A percentile compares a stretch with the other conserved stretches of the same genome.
Conservation (phyloP, 768 basidiomycete species). For the Suillus placidus region DNA sequence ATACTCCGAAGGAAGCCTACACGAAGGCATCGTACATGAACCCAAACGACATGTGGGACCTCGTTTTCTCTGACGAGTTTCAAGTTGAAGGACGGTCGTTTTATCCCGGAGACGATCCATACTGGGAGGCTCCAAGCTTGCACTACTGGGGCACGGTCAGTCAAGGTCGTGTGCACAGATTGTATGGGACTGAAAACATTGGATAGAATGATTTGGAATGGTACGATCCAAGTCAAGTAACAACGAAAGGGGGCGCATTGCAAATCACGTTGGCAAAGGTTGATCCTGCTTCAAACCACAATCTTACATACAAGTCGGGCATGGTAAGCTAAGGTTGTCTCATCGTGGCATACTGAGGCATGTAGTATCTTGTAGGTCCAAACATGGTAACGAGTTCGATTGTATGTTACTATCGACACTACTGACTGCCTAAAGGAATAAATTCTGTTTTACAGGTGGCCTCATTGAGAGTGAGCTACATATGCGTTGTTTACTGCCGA, state of each 20-base stretch:
- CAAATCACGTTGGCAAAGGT: conserved; percentile 51
- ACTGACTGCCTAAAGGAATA: conserved; percentile 44
- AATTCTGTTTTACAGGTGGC: conserved; percentile 84
- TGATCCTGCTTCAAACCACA: conserved; percentile 44
- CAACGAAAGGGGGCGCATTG: conserved; percentile 54
- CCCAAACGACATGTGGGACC: conserved; percentile 38
- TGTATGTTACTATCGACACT: not conserved
- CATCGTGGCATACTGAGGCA: conserved; percentile 32
- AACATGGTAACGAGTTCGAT: conserved; percentile 24
- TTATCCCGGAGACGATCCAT: conserved; percentile 70
- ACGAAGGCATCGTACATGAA: conserved; percentile 42
- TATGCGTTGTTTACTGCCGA: not conserved
- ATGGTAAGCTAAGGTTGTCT: conserved; percentile 32
- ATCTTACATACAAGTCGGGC: conserved; percentile 48
- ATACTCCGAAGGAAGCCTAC: conserved; percentile 52
- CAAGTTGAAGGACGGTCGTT: conserved; percentile 71
- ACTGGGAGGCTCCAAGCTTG: conserved; percentile 54
- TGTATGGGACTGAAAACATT: not conserved
- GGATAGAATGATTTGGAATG: conserved; percentile 50
- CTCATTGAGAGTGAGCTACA: conserved; percentile 51
- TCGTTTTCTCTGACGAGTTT: conserved; percentile 86
- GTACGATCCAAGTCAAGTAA: conserved; percentile 58
- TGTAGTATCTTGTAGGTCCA: conserved; percentile 26
- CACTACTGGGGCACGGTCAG: conserved; percentile 70
- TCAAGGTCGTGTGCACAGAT: conserved; percentile 7